Base-by-base conservation (phyloP, 768 basidiomycete genomes). In the Lactarius tabidus region DNA sequence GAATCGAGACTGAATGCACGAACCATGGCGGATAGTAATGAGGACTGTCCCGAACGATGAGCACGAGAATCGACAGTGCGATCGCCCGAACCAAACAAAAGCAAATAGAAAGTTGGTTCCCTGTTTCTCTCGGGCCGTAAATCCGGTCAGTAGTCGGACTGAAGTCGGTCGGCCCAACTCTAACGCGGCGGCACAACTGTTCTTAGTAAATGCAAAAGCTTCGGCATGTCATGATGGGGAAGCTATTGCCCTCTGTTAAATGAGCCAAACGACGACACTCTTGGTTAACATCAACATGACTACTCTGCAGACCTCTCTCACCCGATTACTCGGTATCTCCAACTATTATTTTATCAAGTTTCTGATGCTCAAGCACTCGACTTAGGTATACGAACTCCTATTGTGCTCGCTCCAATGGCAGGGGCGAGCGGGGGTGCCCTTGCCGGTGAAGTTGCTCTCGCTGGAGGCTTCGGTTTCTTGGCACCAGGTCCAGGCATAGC, bases 381-480 rank as follows among this genome's bases (percentile, higher is more conserved):
- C 63, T 14, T 51, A 89, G 89, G 78, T 43, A 77, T 86, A 33
- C 75, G 78, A 56, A 78, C 81, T 20, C 91, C 91, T 29, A 73
- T 92, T 48, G 77, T 91, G 6, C 77, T 79, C 20, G 84, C 85
- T 1, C 83, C 90, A 1, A 93, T 93, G 91, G 85, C 85, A 0
- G 84, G 84, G 17, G 89, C 83, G 3, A 81, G 84, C 63, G 86
- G 88, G 55, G 89, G 87, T 72, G 57, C 61, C 45, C 67, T 72
- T 6, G 73, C 64, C 58, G 84, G 85, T 6, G 79, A 84, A 61
- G 87, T 89, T 36, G 80, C 84, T 23, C 79, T 80, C 2, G 90
- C 78, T 9, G 92, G 92, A 26, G 91, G 87, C 18, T 87, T 92
- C 62, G 91, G 89, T 1, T 91, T 93, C 73, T 69, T 91, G 0